Percentiles rank a stretch among this genome's conserved stretches.
phyloP scores from a whole-genome alignment of 345 rosid genomes.

The Luvunga scandens region DNA sequence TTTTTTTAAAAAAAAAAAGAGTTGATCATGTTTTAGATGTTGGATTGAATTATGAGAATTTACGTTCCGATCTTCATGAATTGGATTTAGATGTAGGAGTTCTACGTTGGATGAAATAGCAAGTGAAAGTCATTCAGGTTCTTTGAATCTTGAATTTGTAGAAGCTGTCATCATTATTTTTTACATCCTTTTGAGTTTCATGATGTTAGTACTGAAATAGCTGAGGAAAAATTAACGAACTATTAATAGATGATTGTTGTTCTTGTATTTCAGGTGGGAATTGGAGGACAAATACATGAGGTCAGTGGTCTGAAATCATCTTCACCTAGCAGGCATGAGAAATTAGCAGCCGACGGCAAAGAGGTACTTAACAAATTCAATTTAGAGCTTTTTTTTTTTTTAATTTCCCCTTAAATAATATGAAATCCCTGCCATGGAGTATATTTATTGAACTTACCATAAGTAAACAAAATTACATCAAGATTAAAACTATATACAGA shows the following conservation, averaged over 20 bases:
- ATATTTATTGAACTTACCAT: no score
- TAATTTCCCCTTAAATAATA: no score
- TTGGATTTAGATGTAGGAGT: background rate
- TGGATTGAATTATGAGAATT: background rate
- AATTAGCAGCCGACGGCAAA: constrained; percentile 19
- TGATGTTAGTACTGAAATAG: background rate
- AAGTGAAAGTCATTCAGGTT: background rate
- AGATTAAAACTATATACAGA: no score
- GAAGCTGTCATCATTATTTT: background rate
- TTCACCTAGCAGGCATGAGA: constrained; percentile 25
- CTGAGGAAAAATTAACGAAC: background rate
- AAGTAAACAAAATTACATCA: no score
- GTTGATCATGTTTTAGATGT: background rate
- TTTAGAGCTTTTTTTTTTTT: no score
- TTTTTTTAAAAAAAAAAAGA: background rate
- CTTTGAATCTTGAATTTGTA: background rate
- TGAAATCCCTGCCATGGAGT: background rate
- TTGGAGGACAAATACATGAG: constrained; percentile 8
- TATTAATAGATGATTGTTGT: background rate
- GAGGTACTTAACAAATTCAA: constrained; percentile 14
- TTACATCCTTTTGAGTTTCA: background rate
- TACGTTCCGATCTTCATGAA: background rate
- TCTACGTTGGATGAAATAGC: background rate
- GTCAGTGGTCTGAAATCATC: constrained; percentile 21
- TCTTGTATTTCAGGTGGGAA: constrained; percentile 17